Evolutionary conservation across 176 grass and related monocot species (phyloP).

Genomic region (Areca catechu): DNA sequence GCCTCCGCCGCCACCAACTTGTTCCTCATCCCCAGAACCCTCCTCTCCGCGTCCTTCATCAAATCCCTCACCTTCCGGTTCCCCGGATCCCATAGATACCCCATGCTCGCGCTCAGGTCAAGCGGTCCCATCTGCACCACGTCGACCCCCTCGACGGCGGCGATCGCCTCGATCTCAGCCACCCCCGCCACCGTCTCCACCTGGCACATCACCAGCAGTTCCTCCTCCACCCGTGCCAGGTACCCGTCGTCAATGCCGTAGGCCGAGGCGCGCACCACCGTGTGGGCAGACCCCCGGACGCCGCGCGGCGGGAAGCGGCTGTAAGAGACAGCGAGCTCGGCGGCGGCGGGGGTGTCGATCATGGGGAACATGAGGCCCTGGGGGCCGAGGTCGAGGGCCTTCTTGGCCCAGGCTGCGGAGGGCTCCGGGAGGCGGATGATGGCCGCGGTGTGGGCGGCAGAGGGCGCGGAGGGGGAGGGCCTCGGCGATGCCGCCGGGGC

Average conservation of each 20-base stretch:
- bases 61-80: conserved; percentile 71
- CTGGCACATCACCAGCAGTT: conserved; percentile 76
- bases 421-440: conserved; percentile 65
- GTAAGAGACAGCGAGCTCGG: conserved; percentile 36
- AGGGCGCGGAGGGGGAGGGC: conserved; percentile 77
- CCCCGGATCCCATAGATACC: conserved; percentile 82
- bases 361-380: conserved; percentile 74
- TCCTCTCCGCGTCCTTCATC: conserved; percentile 64
- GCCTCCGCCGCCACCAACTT: background rate
- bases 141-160: conserved; percentile 70
- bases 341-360: conserved; percentile 43
- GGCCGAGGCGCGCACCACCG: conserved; percentile 68
- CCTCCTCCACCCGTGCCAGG: conserved; percentile 73
- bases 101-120: conserved; percentile 87
- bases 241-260: conserved; percentile 91
- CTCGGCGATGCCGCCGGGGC: conserved; percentile 63
- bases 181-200: conserved; percentile 49
- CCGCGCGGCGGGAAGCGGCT: conserved; percentile 78
- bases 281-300: conserved; percentile 76
- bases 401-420: conserved; percentile 73
- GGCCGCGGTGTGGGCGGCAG: conserved; percentile 44
- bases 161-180: conserved; percentile 69
- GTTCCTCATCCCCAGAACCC: conserved; percentile 41
- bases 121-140: conserved; percentile 82
- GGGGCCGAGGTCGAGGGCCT: conserved; percentile 85